A percentile compares a stretch with the other conserved stretches of the same genome.
These are phyloP conservation scores for Trametes meyenii DNA, from an alignment of 768 basidiomycete species.

Conservation along the genomic window DNA sequence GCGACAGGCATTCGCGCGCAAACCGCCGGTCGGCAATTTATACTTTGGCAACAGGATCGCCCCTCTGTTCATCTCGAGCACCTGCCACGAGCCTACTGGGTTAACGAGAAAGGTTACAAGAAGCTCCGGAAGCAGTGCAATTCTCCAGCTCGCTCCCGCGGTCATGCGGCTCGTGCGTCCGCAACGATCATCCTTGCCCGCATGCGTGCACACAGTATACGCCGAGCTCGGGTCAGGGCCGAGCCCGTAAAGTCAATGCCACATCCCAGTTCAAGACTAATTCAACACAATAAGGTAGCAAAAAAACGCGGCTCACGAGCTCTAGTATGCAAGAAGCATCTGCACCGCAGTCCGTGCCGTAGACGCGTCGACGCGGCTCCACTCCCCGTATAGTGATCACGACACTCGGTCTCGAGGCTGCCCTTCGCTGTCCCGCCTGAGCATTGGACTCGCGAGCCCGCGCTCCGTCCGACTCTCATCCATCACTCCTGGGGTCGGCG, in stretches of 20 bases:
- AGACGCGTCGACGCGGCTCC: too few species aligned
- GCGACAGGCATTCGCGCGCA: too few species aligned
- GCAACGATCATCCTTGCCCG: neutral
- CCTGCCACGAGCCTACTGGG: too few species aligned
- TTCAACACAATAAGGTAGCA: constrained; percentile 20
- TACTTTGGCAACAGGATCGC: too few species aligned
- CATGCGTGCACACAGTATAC: too few species aligned
- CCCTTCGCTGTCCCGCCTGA: constrained; percentile 47
- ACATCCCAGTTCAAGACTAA: constrained; percentile 14
- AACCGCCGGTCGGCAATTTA: too few species aligned
- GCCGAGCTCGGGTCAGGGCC: neutral
- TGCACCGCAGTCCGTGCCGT: neutral
- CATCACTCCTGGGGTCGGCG: constrained; percentile 32
- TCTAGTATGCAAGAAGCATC: neutral
- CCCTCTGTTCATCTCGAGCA: too few species aligned
- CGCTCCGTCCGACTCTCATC: constrained; percentile 62
- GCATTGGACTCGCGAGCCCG: constrained; percentile 65
- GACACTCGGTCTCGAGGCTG: constrained; percentile 26
- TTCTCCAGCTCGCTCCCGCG: neutral
- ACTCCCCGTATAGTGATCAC: neutral
- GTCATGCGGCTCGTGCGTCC: constrained; percentile 1
- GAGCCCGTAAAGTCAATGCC: neutral
- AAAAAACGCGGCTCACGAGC: neutral
- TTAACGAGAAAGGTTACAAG: neutral
- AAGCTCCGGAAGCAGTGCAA: constrained; percentile 3